Evolutionary conservation across 305 asterid genomes (phyloP).

Genomic region (Solanum hybrid): DNA sequence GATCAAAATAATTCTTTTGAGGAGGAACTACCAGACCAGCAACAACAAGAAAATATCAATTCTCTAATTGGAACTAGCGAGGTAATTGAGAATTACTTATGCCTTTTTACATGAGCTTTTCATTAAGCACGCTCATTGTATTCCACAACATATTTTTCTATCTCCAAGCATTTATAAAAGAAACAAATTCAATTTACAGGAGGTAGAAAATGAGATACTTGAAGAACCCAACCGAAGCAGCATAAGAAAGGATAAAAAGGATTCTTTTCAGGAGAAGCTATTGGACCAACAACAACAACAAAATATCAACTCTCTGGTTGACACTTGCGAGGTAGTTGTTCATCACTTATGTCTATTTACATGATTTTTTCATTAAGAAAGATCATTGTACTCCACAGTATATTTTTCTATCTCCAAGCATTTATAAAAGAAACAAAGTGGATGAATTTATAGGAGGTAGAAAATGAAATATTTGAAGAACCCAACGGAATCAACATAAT

Average conservation of each 20-base stretch:
- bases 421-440: not conserved
- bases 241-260: not conserved
- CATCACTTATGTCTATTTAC: not conserved
- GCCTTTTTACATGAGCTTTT: not conserved
- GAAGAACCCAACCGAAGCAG: not conserved
- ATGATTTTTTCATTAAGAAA: not conserved
- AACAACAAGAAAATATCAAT: not conserved
- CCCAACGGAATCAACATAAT: not conserved
- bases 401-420: not conserved
- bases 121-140: not conserved
- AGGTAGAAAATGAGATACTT: not conserved
- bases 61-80: not conserved
- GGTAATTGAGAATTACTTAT: not conserved
- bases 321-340: not conserved
- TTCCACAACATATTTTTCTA: not conserved
- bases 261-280: not conserved
- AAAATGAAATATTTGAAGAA: not conserved
- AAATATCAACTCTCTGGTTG: not conserved
- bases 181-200: not conserved
- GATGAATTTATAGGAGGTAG: not conserved
- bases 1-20: not conserved
- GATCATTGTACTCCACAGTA: not conserved
- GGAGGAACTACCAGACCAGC: not conserved
- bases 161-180: not conserved
- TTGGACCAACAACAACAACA: not conserved